Percentiles rank a stretch among this genome's conserved stretches.
Evolutionary conservation across 345 rosid species (phyloP).

Genomic region (Hypericum perforatum): DNA sequence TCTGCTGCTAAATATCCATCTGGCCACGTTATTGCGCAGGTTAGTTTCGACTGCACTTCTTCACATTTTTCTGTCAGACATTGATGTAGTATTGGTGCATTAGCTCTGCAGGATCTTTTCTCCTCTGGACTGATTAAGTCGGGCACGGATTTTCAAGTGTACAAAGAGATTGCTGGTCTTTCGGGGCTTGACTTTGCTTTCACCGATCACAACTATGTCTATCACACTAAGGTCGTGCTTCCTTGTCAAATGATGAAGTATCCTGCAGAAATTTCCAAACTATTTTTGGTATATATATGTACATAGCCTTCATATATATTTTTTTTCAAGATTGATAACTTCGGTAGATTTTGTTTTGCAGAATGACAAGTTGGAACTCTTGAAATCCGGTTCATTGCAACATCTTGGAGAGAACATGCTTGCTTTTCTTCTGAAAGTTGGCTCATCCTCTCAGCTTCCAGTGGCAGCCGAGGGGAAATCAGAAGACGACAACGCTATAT

Average conservation of each 20-base stretch:
- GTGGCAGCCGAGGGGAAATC: conserved; percentile 27
- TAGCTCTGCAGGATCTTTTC: conserved; percentile 68
- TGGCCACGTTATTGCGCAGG: conserved; percentile 70
- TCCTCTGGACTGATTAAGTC: conserved; percentile 68
- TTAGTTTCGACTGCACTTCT: conserved; percentile 15
- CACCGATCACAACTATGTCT: conserved; percentile 71
- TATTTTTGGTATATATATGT: no score
- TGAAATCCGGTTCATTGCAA: conserved; percentile 91
- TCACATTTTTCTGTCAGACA: not conserved
- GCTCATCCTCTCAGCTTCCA: conserved; percentile 48
- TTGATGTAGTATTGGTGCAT: conserved; percentile 4
- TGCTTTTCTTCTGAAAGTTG: conserved; percentile 67
- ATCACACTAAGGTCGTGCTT: conserved; percentile 77
- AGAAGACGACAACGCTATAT: conserved; percentile 38
- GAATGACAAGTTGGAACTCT: conserved; percentile 86
- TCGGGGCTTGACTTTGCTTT: conserved; percentile 96
- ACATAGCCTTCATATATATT: not conserved
- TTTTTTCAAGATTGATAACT: conserved; percentile 4
- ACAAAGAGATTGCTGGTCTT: conserved; percentile 81
- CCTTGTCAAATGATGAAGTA: no score
- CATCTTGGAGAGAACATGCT: conserved; percentile 98
- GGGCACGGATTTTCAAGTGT: conserved; percentile 89
- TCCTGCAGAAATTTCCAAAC: no score
- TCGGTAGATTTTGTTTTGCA: conserved; percentile 24
- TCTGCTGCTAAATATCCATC: conserved; percentile 76